Evolutionary conservation across 768 basidiomycete species (phyloP), one percentile per base, ranked within the genome.

Genomic region (Russula vinacea): DNA sequence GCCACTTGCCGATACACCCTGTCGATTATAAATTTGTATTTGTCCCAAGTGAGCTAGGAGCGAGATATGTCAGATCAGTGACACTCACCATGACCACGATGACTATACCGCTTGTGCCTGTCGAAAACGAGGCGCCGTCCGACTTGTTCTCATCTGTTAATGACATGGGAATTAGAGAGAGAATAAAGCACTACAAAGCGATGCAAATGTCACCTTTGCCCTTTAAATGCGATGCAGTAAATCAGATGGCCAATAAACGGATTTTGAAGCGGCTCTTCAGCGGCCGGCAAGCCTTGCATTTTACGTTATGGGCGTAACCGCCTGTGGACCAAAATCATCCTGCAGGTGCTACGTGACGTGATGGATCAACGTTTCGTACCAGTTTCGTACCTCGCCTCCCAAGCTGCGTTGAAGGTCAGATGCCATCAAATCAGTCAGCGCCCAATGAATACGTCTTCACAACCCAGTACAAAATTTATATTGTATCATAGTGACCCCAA

Each of bases 1-100:
- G 9, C 89, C 88, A 37, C 85, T 84, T 16, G 88, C 87, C 0
- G 81, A 89, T 3, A 90, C 87, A 39, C 90, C 90, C 87, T 89
- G 69, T 42, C 14, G 16, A 50, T 50, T 50, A 22, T 16, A 17
- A 51, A 19, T 52, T 52, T 32, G 17, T 29, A 37, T 39, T n/a
- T 29, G 14, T 22, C 22, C 45, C 47, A 32, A 39, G 26, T 62
- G 9, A 62, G 45, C 45, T 26, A 24, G 33, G 19, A 63, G 7
- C 11, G 10, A 35, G 32, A 52, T 17, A n/a, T 29, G 37, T 33
- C 22, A 39, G 52, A 33, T 8, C 19, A n/a, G 26, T 39, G 58
- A 33, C 44, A 64, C 10, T 47, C 14, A 60, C 63, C 63, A 64
- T 64, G 8, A 64, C 53, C 49, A 64, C 40, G 14, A 64, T 50